A percentile compares a stretch with the other conserved stretches of the same genome.
These are phyloP conservation scores for Cyclotella atomus DNA, from an alignment of 108 stramenopile species.

Conservation along the genomic window DNA sequence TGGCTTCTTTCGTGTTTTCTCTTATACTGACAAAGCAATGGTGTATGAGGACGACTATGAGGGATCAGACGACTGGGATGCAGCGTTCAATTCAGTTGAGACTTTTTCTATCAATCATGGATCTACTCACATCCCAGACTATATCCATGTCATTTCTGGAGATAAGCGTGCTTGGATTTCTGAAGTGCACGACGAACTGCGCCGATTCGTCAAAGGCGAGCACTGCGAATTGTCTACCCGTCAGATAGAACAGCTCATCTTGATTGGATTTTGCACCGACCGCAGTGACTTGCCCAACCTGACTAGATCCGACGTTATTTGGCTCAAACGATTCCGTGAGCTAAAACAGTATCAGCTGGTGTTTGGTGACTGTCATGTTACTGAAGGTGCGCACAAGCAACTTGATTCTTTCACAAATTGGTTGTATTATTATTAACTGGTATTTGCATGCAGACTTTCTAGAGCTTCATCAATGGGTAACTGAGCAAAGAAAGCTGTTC, in stretches of 20 bases:
- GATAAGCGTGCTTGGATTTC: conserved; percentile 28
- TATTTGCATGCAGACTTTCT: conserved; percentile 26
- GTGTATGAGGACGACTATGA: conserved; percentile 40
- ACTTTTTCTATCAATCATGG: conserved; percentile 35
- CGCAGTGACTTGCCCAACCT: conserved; percentile 42
- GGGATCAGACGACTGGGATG: conserved; percentile 30
- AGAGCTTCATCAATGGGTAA: conserved; percentile 33
- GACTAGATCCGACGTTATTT: conserved; percentile 36
- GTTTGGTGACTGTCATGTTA: conserved; percentile 45
- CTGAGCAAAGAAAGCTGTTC: conserved; percentile 39
- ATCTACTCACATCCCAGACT: conserved; percentile 39
- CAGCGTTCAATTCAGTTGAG: conserved; percentile 23
- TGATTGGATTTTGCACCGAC: conserved; percentile 46
- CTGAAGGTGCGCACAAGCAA: conserved; percentile 11
- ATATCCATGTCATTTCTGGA: conserved; percentile 14
- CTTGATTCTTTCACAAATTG: not conserved
- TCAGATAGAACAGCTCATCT: conserved; percentile 44
- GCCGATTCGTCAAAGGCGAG: conserved; percentile 28
- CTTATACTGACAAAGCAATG: conserved; percentile 33
- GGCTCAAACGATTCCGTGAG: conserved; percentile 37
- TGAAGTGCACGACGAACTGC: conserved; percentile 20
- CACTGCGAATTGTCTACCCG: conserved; percentile 35
- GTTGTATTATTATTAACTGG: not conserved
- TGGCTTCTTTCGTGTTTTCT: conserved; percentile 38
- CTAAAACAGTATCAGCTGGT: conserved; percentile 33